Conservation (phyloP, 2,329 filamentous ascomycete genomes). For the Hymenoscyphus albidus region DNA sequence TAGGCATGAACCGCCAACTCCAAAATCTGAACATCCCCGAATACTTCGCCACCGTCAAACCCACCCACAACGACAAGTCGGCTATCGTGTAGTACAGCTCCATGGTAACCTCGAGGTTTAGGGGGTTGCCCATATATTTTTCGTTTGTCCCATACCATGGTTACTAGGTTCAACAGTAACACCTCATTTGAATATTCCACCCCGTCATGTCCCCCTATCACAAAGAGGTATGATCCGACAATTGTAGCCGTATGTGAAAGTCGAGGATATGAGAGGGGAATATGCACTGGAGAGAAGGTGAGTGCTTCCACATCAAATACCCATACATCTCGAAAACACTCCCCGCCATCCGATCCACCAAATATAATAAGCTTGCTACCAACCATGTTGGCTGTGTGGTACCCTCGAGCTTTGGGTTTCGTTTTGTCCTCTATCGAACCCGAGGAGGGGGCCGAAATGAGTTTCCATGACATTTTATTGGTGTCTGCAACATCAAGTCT, state of each 20-base stretch:
- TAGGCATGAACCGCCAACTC: constrained; percentile 68
- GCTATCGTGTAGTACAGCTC: constrained; percentile 62
- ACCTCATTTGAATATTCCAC: constrained; percentile 68
- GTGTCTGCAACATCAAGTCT: constrained; percentile 65
- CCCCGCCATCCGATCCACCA: constrained; percentile 65
- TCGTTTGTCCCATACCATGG: constrained; percentile 69
- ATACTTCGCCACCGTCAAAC: constrained; percentile 65
- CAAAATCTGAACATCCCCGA: constrained; percentile 63
- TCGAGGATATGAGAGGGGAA: constrained; percentile 58
- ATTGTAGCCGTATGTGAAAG: constrained; percentile 67
- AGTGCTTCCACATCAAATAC: constrained; percentile 64
- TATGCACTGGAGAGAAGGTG: constrained; percentile 55
- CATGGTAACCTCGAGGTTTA: constrained; percentile 63
- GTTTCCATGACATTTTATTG: constrained; percentile 64
- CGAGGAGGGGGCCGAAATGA: constrained; percentile 46
- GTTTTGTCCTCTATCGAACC: constrained; percentile 44
- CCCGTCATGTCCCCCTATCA: constrained; percentile 67
- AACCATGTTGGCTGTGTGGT: constrained; percentile 71
- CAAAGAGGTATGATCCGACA: constrained; percentile 66
- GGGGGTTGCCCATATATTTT: constrained; percentile 61
- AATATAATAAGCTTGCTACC: constrained; percentile 69
- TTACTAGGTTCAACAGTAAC: constrained; percentile 64
- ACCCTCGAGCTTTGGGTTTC: constrained; percentile 61
- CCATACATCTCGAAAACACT: constrained; percentile 72
- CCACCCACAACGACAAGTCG: constrained; percentile 62